Evolutionary conservation across 768 basidiomycete species (phyloP).

Genomic region (button mushroom (Agaricus bisporus)): DNA sequence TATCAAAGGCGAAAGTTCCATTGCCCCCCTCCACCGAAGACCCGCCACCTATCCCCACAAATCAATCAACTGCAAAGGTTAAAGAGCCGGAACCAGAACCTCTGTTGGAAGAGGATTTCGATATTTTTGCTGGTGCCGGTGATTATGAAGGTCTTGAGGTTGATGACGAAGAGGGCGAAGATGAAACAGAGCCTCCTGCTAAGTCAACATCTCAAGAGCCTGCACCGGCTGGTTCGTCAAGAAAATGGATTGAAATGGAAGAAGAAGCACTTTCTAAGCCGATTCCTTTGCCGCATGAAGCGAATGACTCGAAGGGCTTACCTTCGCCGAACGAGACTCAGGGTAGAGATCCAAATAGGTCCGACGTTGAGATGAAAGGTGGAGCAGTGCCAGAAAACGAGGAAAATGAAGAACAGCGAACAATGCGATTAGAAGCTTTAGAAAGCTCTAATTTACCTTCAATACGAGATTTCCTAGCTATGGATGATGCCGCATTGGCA

Average conservation of each 20-base stretch:
- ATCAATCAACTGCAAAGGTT: background rate
- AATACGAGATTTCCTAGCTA: slow-evolving; percentile 74
- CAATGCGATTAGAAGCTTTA: slow-evolving; percentile 64
- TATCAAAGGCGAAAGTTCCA: slow-evolving; percentile 10
- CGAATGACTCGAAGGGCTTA: slow-evolving; percentile 1
- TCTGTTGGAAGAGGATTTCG: slow-evolving; percentile 57
- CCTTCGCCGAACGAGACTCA: slow-evolving; percentile 4
- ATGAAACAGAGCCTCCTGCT: slow-evolving; percentile 9
- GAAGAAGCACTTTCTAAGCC: slow-evolving; percentile 7
- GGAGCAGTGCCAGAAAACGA: slow-evolving; percentile 34
- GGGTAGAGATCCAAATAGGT: slow-evolving; percentile 3
- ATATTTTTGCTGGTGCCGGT: slow-evolving; percentile 84
- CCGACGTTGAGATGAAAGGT: background rate
- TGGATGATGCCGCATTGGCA: slow-evolving; percentile 63
- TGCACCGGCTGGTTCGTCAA: background rate
- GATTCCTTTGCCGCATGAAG: background rate
- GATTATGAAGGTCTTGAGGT: slow-evolving; percentile 72
- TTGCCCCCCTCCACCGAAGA: background rate
- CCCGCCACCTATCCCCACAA: slow-evolving; percentile 6
- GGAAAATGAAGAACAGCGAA: slow-evolving; percentile 29
- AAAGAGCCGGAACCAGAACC: slow-evolving; percentile 24
- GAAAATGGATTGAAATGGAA: slow-evolving; percentile 12
- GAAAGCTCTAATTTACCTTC: slow-evolving; percentile 78
- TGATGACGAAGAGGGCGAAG: slow-evolving; percentile 47
- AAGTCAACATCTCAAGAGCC: background rate